Percentiles rank a stretch among this genome's conserved stretches.
Evolutionary conservation across 140 eudicot species (phyloP).

Genomic region (Anethum foeniculum): DNA sequence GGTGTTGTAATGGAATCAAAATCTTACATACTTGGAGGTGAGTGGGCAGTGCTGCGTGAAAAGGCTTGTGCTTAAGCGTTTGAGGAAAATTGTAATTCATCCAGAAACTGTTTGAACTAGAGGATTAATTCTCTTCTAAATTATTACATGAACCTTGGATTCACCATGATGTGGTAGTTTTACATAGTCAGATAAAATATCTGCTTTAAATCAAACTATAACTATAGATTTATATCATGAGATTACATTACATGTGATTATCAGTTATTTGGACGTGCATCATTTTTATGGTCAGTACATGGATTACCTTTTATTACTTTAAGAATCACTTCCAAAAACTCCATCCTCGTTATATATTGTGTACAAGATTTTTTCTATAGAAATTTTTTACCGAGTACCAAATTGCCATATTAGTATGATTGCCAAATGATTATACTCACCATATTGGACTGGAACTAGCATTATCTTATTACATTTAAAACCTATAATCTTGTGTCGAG

Average conservation of each 20-base stretch:
- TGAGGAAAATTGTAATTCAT: conserved; percentile 2
- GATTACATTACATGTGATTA: neutral
- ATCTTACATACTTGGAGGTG: conserved; percentile 52
- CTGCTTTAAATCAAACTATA: neutral
- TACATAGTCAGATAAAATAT: neutral
- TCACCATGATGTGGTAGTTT: neutral
- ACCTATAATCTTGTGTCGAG: neutral
- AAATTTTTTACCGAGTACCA: neutral
- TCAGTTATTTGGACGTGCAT: neutral
- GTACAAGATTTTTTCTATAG: neutral
- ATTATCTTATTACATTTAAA: neutral
- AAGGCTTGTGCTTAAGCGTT: conserved; percentile 27
- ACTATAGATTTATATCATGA: neutral
- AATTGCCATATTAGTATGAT: neutral
- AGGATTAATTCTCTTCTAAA: neutral
- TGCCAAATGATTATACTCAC: neutral
- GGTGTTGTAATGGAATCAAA: conserved; percentile 61
- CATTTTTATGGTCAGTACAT: neutral
- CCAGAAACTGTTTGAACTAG: neutral
- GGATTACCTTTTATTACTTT: neutral
- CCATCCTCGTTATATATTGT: neutral
- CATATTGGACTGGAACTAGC: neutral
- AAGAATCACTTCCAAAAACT: neutral
- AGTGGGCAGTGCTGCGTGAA: conserved; percentile 70
- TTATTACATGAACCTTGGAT: neutral